Evolutionary conservation across 192 early-diverging fungal species (phyloP).

Genomic region (Oehlia diaphana): DNA sequence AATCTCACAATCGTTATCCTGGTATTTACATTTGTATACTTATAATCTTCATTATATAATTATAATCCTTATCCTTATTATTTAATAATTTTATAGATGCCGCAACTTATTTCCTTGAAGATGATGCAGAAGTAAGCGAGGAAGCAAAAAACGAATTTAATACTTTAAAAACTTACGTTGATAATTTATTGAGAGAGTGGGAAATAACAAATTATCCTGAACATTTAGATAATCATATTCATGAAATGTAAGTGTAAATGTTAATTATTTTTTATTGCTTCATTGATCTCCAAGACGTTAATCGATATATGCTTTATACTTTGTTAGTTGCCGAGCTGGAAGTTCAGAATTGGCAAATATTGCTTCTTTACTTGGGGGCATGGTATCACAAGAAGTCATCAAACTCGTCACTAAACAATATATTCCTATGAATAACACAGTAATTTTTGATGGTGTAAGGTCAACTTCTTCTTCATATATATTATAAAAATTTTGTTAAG

Average conservation of each 20-base stretch:
- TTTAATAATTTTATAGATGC: constrained; percentile 12
- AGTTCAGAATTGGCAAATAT: constrained; percentile 79
- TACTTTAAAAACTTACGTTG: constrained; percentile 48
- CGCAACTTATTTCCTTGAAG: constrained; percentile 22
- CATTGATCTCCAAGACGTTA: not conserved
- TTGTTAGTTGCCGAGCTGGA: constrained; percentile 63
- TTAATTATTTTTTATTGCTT: constrained; percentile 9
- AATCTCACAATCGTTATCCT: constrained; percentile 58
- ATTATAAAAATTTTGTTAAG: constrained; percentile 30
- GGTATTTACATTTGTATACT: constrained; percentile 39
- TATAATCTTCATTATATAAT: not conserved
- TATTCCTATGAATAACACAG: constrained; percentile 85
- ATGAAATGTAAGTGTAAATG: constrained; percentile 61
- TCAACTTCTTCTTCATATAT: constrained; percentile 50
- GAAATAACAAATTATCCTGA: constrained; percentile 38
- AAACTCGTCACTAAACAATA: constrained; percentile 97
- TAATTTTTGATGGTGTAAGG: constrained; percentile 81
- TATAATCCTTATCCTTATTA: not conserved
- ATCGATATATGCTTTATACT: not conserved
- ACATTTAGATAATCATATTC: constrained; percentile 55
- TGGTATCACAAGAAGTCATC: constrained; percentile 92
- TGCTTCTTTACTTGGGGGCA: constrained; percentile 82
- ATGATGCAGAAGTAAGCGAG: constrained; percentile 54
- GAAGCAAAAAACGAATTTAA: constrained; percentile 17
- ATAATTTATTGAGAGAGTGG: constrained; percentile 42